These are phyloP conservation scores for Roridomyces roridus DNA, from an alignment of 768 basidiomycete species.

Conservation along the genomic window DNA sequence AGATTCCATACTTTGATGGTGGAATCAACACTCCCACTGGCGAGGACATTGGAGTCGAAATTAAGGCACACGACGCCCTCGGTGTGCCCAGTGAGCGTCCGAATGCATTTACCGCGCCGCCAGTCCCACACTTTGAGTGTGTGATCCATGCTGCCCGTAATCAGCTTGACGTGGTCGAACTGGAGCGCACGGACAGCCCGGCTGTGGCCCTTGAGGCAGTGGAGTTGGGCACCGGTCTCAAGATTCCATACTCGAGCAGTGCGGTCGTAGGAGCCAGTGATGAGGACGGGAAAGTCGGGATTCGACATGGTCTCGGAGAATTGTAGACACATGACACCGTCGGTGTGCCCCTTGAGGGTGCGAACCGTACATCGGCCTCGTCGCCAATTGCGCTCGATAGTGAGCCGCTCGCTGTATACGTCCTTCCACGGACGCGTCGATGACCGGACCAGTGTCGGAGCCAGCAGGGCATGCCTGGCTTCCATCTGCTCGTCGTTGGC, in stretches of 20 bases:
- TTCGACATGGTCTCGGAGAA: constrained; percentile 85
- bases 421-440: constrained; percentile 96
- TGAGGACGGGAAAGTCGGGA: constrained; percentile 90
- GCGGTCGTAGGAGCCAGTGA: constrained; percentile 97
- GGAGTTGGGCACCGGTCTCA: constrained; percentile 85
- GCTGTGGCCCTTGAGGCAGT: constrained; percentile 87
- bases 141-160: constrained; percentile 96
- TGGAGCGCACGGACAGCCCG: constrained; percentile 92
- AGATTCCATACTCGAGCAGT: constrained; percentile 97
- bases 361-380: constrained; percentile 87
- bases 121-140: constrained; percentile 97
- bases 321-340: constrained; percentile 97
- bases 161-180: constrained; percentile 94
- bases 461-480: constrained; percentile 34
- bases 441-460: constrained; percentile 34
- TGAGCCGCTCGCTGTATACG: constrained; percentile 97
- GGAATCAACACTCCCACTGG: constrained; percentile 92
- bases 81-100: constrained; percentile 88
- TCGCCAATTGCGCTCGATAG: constrained; percentile 96
- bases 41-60: constrained; percentile 91
- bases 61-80: constrained; percentile 91
- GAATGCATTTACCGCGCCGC: constrained; percentile 86
- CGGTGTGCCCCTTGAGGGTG: constrained; percentile 90
- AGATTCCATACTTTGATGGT: constrained; percentile 97
- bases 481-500: constrained; percentile 14